Evolutionary conservation across 1,284 basidiomycete species (phyloP), one percentile per base, ranked within the genome.

Genomic region (Apiotrichum montevideense): DNA sequence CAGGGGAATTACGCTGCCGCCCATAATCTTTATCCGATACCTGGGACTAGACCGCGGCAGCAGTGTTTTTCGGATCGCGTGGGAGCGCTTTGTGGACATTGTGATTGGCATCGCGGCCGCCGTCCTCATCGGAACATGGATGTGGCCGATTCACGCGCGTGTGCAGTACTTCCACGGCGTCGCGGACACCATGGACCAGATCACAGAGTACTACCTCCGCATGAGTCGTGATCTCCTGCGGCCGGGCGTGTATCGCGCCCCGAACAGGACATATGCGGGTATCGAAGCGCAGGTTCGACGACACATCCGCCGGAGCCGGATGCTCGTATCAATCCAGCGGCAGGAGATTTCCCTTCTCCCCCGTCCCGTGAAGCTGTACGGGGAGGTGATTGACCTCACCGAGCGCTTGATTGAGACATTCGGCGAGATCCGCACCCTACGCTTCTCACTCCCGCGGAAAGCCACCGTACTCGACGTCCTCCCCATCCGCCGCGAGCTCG

Each of bases 261-360:
- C 73, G 50, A 58, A 64, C 34, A 68, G 66, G 55, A 63, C 68
- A 15, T 76, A 75, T 51, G 58, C 61, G 8, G 33, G 39, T 0
- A 55, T 75, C 3, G 72, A 75, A 46, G 50, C 53, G 1, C 57
- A 63, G 3, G 61, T 72, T 3, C 58, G 64, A 32, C 60, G 62
- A 21, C 61, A 70, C 33, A 69, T 77, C 6, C 46, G 51, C 1
- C 63, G 67, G 8, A 63, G 66, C 32, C 68, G 75, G 34, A 66
- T 54, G 6, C 60, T 76, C n/a, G 63, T 74, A 10, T 55, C 57
- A 1, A 70, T 77, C 33, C 74, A 77, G 54, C 63, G 65, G 15
- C 68, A 70, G 46, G 79, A 80, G 61, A 45, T 80, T 8, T 77
- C 77, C 13, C 72, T 80, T 32, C 69, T 79, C 2, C 79, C 78